Percentiles rank a stretch among this genome's conserved stretches.
phyloP scores from a whole-genome alignment of 805 yeast genomes.

The Cyberlindnera euphorbiiphila region DNA sequence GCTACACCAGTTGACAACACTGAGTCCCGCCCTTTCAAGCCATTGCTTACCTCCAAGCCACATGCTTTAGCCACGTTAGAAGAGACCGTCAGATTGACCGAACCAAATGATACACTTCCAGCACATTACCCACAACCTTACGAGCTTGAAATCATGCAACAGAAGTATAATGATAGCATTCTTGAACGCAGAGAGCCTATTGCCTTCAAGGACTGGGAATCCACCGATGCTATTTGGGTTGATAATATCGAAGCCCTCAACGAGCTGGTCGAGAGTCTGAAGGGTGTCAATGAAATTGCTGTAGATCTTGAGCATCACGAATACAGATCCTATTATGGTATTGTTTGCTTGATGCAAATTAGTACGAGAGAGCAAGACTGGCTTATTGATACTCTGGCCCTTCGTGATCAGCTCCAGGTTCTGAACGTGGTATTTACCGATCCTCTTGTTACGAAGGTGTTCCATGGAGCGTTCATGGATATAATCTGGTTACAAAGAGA shows the following conservation, averaged over 20 bases:
- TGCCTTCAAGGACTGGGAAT: conserved; percentile 58
- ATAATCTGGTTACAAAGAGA: conserved; percentile 96
- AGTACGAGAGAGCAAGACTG: conserved; percentile 79
- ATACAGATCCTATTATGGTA: conserved; percentile 82
- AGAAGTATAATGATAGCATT: conserved; percentile 62
- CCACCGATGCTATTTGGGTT: conserved; percentile 67
- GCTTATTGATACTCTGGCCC: conserved; percentile 77
- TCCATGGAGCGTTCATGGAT: conserved; percentile 97
- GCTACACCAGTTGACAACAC: conserved; percentile 58
- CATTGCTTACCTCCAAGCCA: conserved; percentile 70
- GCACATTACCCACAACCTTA: conserved; percentile 79
- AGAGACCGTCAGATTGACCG: conserved; percentile 41
- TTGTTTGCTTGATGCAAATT: conserved; percentile 91
- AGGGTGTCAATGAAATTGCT: conserved; percentile 61
- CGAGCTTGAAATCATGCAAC: conserved; percentile 62
- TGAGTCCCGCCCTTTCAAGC: conserved; percentile 70
- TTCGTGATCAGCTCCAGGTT: conserved; percentile 64
- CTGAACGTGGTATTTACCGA: conserved; percentile 77
- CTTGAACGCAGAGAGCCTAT: conserved; percentile 44
- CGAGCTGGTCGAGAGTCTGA: conserved; percentile 52
- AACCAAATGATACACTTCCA: conserved; percentile 41
- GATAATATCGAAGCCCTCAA: conserved; percentile 51
- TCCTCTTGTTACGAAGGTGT: conserved; percentile 77
- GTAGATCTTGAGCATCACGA: conserved; percentile 97
- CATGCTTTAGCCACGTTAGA: conserved; percentile 55